These are phyloP conservation scores for Neurospora sp. DNA, from an alignment of 495 filamentous ascomycete genomes.

Conservation along the genomic window DNA sequence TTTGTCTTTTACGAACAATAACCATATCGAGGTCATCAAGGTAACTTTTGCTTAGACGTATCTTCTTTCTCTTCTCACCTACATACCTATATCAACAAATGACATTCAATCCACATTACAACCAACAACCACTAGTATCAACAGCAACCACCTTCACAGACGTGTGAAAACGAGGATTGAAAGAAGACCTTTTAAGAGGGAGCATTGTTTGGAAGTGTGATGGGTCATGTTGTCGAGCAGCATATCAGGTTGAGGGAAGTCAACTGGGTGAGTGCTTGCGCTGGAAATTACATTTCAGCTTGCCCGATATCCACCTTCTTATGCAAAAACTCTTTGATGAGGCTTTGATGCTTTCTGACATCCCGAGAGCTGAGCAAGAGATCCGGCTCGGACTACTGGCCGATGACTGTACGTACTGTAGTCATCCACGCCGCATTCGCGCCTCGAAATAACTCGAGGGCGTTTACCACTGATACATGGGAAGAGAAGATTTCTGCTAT, in stretches of 20 bases:
- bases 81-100: neutral
- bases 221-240: neutral
- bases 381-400: neutral
- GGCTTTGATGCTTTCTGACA: neutral
- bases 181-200: neutral
- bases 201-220: neutral
- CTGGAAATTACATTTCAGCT: neutral
- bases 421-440: neutral
- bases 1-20: conserved; percentile 25
- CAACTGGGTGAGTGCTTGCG: neutral
- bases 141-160: neutral
- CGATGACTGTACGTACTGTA: neutral
- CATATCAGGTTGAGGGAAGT: neutral
- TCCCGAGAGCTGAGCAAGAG: neutral
- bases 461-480: neutral
- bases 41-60: conserved; percentile 3
- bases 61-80: conserved; percentile 33
- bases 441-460: neutral
- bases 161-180: too few species aligned
- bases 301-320: neutral
- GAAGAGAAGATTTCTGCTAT: neutral
- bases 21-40: conserved; percentile 22
- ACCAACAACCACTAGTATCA: neutral
- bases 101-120: neutral
- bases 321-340: neutral